These are phyloP conservation scores for Fusarium sp. DNA, from an alignment of 2,329 filamentous ascomycete species.

Conservation along the genomic window DNA sequence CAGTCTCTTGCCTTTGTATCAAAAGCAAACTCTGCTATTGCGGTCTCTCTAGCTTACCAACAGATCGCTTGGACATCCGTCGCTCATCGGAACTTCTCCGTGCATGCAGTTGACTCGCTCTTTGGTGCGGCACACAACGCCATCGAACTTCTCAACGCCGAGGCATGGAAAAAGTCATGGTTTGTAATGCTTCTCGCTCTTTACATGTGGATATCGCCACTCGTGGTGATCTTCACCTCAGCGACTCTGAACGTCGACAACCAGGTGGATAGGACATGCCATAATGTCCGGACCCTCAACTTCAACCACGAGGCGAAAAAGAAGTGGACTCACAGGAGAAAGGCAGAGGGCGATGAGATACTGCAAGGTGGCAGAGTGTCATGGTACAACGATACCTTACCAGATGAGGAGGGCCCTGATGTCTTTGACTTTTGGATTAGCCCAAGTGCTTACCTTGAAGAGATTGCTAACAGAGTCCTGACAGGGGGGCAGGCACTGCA, in stretches of 20 bases:
- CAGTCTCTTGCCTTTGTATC: neutral
- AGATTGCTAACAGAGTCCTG: conserved; percentile 14
- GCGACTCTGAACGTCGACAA: conserved; percentile 20
- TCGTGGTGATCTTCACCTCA: conserved; percentile 29
- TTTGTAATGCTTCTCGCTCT: conserved; percentile 24
- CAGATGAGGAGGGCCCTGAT: neutral
- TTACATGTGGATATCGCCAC: conserved; percentile 18
- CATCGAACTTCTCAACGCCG: conserved; percentile 11
- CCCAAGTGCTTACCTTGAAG: neutral
- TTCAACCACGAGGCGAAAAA: conserved; percentile 10
- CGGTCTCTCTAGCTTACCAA: neutral
- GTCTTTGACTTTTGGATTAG: conserved; percentile 28
- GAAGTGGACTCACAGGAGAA: neutral
- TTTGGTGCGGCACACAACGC: conserved; percentile 22
- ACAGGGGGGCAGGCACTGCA: conserved; percentile 12
- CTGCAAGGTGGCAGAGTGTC: conserved; percentile 13
- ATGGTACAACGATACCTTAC: conserved; percentile 6
- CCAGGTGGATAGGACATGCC: neutral
- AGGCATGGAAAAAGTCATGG: conserved; percentile 24
- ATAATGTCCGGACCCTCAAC: conserved; percentile 23
- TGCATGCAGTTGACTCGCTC: conserved; percentile 18
- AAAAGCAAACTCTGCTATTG: neutral
- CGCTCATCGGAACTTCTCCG: neutral
- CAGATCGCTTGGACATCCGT: conserved; percentile 1
- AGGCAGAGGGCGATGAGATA: neutral